Percentiles rank a stretch among this genome's conserved stretches.
phyloP scores from a whole-genome alignment of 2,329 filamentous ascomycete species.

The Pseudogymnoascus sp. region DNA sequence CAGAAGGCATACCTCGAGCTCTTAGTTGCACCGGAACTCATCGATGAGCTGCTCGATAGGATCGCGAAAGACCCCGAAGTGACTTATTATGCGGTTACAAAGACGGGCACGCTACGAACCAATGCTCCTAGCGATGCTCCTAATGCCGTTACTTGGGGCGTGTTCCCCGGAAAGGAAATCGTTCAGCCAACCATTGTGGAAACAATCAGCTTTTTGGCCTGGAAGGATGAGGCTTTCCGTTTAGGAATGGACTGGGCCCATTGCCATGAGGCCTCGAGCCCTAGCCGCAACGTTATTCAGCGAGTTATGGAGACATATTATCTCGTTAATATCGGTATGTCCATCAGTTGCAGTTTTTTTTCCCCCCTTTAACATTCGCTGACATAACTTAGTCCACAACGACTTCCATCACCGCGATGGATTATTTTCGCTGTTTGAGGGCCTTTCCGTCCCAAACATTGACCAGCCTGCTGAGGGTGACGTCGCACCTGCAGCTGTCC shows the following conservation, averaged over 20 bases:
- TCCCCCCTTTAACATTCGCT: slow-evolving; percentile 16
- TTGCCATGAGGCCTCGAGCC: slow-evolving; percentile 69
- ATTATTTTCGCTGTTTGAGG: slow-evolving; percentile 81
- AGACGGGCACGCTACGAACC: slow-evolving; percentile 69
- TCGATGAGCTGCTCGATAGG: slow-evolving; percentile 66
- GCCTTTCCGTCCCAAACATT: slow-evolving; percentile 59
- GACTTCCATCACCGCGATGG: slow-evolving; percentile 81
- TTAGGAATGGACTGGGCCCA: slow-evolving; percentile 90
- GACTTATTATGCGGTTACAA: slow-evolving; percentile 91
- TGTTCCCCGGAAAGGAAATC: slow-evolving; percentile 97
- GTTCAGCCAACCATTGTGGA: slow-evolving; percentile 99
- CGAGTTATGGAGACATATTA: slow-evolving; percentile 85
- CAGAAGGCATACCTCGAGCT: slow-evolving; percentile 97
- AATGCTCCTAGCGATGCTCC: slow-evolving; percentile 81
- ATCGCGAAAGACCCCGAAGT: slow-evolving; percentile 72
- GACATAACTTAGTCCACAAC: slow-evolving; percentile 69
- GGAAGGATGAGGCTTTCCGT: slow-evolving; percentile 96
- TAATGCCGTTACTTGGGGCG: slow-evolving; percentile 98
- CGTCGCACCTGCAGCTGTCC: neutral
- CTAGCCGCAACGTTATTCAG: slow-evolving; percentile 72
- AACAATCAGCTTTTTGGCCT: slow-evolving; percentile 92
- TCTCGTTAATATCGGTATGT: slow-evolving; percentile 84
- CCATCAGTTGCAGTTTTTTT: neutral
- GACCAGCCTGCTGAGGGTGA: slow-evolving; percentile 34
- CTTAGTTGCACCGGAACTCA: slow-evolving; percentile 71